Conservation (phyloP, 1,284 basidiomycete genomes). For the Boletus chippewaensis region DNA sequence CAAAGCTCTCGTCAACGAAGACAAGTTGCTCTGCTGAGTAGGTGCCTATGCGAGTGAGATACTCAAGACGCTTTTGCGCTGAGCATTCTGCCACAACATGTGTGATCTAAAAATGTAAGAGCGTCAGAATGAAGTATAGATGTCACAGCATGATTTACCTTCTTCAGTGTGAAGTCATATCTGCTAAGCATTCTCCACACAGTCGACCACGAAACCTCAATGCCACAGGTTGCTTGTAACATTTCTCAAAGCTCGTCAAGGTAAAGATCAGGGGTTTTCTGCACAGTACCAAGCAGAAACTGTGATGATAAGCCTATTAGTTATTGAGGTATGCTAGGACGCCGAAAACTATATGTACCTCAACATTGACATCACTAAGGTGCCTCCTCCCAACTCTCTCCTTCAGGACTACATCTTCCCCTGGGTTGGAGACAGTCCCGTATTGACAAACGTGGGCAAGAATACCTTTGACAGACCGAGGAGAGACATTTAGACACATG, state of each 20-base stretch:
- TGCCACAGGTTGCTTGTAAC: not conserved
- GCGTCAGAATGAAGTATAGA: not conserved
- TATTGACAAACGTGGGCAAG: not conserved
- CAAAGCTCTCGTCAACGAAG: not conserved
- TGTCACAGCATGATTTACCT: slow-evolving; percentile 7
- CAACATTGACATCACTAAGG: not conserved
- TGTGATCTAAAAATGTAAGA: slow-evolving; percentile 18
- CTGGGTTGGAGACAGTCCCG: not conserved
- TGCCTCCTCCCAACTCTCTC: not conserved
- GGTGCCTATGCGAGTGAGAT: slow-evolving; percentile 15
- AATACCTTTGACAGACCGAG: not conserved
- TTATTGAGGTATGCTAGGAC: too few species aligned
- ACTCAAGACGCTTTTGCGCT: slow-evolving; percentile 19
- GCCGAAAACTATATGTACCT: not conserved
- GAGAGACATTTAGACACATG: not conserved
- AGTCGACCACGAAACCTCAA: slow-evolving; percentile 13
- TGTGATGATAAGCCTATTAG: not conserved
- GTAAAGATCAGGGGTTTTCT: not conserved
- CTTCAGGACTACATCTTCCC: not conserved
- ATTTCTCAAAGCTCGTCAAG: not conserved
- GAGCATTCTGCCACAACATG: slow-evolving; percentile 21
- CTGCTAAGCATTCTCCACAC: slow-evolving; percentile 20
- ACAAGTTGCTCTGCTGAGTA: too few species aligned
- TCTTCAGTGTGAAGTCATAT: slow-evolving; percentile 20
- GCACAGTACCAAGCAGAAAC: not conserved